Evolutionary conservation across 306 rosid genomes (phyloP).

Genomic region (Rubus idaeus): DNA sequence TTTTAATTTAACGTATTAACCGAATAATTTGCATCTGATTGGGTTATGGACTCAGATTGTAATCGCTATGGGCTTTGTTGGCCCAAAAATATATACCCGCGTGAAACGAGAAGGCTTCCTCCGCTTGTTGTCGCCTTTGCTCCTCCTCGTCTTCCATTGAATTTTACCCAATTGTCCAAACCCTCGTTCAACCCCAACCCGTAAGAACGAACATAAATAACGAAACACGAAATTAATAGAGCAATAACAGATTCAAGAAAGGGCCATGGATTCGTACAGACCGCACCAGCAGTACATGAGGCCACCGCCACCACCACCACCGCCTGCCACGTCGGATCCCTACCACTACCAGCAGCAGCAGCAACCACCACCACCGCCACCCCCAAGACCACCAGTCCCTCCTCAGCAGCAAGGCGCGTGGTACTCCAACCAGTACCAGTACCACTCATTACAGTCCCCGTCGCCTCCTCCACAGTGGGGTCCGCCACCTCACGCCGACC

Average conservation of each 20-base stretch:
- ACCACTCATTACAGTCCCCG: constrained; percentile 47
- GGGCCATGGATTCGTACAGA: constrained; percentile 67
- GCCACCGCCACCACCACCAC: constrained; percentile 37
- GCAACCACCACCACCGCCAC: constrained; percentile 31
- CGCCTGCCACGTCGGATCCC: constrained; percentile 56
- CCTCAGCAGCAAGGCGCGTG: constrained; percentile 54
- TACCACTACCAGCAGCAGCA: constrained; percentile 50
- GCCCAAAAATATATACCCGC: background rate
- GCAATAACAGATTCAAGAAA: background rate
- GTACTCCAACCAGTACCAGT: constrained; percentile 75
- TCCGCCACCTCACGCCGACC: constrained; percentile 45
- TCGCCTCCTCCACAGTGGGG: constrained; percentile 83
- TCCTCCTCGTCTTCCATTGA: background rate
- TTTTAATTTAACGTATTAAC: no score
- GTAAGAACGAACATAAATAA: background rate
- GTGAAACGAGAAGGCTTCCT: background rate
- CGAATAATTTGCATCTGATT: no score
- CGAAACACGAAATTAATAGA: background rate
- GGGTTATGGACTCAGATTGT: background rate
- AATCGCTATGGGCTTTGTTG: background rate
- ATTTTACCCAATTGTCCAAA: background rate
- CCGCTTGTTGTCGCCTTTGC: background rate
- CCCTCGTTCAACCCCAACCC: constrained; percentile 1
- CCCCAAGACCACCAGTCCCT: constrained; percentile 43
- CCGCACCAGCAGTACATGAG: constrained; percentile 62